These are phyloP conservation scores for Epicoccum sorghinum DNA, from an alignment of 2,329 filamentous ascomycete genomes.

Conservation along the genomic window DNA sequence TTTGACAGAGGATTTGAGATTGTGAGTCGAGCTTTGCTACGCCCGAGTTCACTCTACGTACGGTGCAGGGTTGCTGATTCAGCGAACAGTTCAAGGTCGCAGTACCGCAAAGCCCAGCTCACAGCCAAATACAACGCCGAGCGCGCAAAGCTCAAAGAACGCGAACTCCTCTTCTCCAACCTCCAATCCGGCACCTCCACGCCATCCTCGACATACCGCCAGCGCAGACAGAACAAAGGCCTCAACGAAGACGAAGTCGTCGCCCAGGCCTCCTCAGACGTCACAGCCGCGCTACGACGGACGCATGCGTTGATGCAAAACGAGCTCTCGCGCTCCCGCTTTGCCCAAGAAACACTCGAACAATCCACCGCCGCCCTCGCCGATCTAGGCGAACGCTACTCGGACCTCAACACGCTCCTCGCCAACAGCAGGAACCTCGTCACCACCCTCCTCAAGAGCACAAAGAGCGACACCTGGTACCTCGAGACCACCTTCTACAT, in stretches of 20 bases:
- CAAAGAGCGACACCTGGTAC: constrained; percentile 99
- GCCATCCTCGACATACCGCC: constrained; percentile 44
- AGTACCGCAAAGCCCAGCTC: constrained; percentile 83
- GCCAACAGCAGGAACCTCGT: constrained; percentile 76
- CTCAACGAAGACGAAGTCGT: constrained; percentile 74
- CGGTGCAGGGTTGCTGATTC: no score
- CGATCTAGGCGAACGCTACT: constrained; percentile 81
- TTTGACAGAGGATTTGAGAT: constrained; percentile 72
- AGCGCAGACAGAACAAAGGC: constrained; percentile 52
- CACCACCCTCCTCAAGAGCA: constrained; percentile 78
- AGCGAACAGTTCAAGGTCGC: constrained; percentile 60
- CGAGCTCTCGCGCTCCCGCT: constrained; percentile 84
- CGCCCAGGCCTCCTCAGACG: constrained; percentile 77
- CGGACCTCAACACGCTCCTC: constrained; percentile 77
- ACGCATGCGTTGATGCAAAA: constrained; percentile 86
- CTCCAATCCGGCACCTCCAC: constrained; percentile 56
- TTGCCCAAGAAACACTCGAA: constrained; percentile 85
- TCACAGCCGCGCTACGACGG: constrained; percentile 81
- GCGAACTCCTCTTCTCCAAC: constrained; percentile 74
- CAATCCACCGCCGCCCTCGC: constrained; percentile 84
- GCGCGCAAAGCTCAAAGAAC: constrained; percentile 75
- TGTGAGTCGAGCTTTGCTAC: constrained; percentile 57
- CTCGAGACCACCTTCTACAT: constrained; percentile 88
- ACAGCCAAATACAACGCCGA: constrained; percentile 77
- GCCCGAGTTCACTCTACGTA: background rate